Conservation (phyloP, 2,329 filamentous ascomycete genomes). For the Colletotrichum aenigma region DNA sequence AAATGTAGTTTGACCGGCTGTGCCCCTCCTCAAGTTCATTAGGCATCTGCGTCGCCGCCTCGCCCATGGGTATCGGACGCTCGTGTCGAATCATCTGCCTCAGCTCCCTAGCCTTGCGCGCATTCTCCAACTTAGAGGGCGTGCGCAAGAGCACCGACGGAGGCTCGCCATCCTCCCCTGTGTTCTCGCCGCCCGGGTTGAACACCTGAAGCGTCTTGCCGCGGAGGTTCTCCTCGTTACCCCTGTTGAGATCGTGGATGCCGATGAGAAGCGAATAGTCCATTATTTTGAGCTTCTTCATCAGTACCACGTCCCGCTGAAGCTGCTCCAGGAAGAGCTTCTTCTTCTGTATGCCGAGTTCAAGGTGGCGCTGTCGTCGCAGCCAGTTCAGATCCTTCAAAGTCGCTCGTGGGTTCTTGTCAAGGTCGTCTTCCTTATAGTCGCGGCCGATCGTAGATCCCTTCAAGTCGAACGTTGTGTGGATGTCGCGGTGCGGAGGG, state of each 20-base stretch:
- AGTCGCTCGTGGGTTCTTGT: conserved; percentile 88
- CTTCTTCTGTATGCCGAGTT: conserved; percentile 90
- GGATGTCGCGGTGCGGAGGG: conserved; percentile 95
- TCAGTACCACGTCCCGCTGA: conserved; percentile 80
- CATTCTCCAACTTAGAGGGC: conserved; percentile 90
- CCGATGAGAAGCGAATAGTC: conserved; percentile 96
- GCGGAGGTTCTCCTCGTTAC: conserved; percentile 93
- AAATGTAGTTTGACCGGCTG: conserved; percentile 74
- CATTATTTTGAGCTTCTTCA: conserved; percentile 95
- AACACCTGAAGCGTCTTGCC: conserved; percentile 93
- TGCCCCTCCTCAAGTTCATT: conserved; percentile 82
- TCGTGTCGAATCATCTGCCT: conserved; percentile 92
- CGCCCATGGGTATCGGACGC: conserved; percentile 89
- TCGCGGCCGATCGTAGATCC: conserved; percentile 94
- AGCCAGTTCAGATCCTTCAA: conserved; percentile 98
- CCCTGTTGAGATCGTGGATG: conserved; percentile 87
- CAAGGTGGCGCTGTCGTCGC: conserved; percentile 80
- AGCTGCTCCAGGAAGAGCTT: conserved; percentile 88
- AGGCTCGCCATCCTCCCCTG: conserved; percentile 62
- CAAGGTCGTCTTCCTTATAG: conserved; percentile 85
- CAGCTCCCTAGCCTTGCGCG: conserved; percentile 87
- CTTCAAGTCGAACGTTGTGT: conserved; percentile 96
- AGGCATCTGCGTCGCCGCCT: conserved; percentile 84
- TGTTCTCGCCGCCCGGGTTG: conserved; percentile 77
- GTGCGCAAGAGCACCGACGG: conserved; percentile 79